A percentile compares a stretch with the other conserved stretches of the same genome.
These are phyloP conservation scores for Blastobotrys buckinghamii DNA, from an alignment of 1,139 yeast genomes.

Conservation along the genomic window DNA sequence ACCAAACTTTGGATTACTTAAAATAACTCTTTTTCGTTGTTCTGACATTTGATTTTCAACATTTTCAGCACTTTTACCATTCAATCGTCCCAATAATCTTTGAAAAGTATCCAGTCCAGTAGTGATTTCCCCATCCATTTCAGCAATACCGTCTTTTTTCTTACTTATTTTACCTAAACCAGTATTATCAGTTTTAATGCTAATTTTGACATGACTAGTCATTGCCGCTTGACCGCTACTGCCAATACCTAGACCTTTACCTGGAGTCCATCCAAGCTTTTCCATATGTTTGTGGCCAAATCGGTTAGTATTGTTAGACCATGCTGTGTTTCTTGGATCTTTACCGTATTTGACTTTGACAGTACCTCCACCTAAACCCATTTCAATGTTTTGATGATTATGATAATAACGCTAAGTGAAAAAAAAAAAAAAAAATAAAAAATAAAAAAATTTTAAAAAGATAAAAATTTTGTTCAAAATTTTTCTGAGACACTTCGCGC, in stretches of 20 bases:
- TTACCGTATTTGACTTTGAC: constrained; percentile 80
- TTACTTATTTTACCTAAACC: constrained; percentile 84
- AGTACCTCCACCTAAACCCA: constrained; percentile 90
- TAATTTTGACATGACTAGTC: constrained; percentile 77
- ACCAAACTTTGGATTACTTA: constrained; percentile 78
- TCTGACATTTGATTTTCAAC: constrained; percentile 27
- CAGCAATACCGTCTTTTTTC: constrained; percentile 46
- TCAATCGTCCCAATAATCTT: constrained; percentile 77
- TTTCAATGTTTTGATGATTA: constrained; percentile 12
- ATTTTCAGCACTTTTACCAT: constrained; percentile 32
- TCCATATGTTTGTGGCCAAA: constrained; percentile 86
- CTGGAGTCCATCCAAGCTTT: constrained; percentile 88
- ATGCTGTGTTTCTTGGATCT: constrained; percentile 90
- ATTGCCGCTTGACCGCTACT: constrained; percentile 42
- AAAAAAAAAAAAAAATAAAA: constrained; percentile 2
- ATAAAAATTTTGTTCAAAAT: too few species aligned
- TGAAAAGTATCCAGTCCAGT: constrained; percentile 93
- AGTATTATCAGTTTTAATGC: constrained; percentile 69
- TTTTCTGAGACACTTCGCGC: too few species aligned
- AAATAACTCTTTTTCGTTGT: constrained; percentile 41
- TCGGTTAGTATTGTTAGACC: constrained; percentile 82
- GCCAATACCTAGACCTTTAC: constrained; percentile 75
- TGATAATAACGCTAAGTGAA: too few species aligned
- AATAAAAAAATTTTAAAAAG: too few species aligned
- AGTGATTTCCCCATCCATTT: constrained; percentile 71